Conservation (phyloP, 2,329 filamentous ascomycete species). For the Lojkania enalia region DNA sequence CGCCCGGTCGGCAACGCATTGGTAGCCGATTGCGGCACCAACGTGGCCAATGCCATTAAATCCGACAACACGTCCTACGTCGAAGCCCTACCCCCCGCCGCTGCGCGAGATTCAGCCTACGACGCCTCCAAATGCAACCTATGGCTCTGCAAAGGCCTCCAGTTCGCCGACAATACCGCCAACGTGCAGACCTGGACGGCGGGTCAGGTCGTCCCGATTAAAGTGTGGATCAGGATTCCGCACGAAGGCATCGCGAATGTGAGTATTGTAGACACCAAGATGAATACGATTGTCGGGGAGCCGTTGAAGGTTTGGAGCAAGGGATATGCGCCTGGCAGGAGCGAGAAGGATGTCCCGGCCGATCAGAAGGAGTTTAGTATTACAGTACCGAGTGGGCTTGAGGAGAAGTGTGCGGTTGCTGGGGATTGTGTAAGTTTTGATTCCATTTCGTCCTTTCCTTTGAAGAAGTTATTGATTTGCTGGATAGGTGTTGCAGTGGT, state of each 20-base stretch:
- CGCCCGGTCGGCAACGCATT: constrained; percentile 22
- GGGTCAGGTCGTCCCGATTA: constrained; percentile 51
- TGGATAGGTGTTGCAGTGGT: constrained; percentile 31
- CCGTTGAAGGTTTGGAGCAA: constrained; percentile 55
- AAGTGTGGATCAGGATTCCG: constrained; percentile 53
- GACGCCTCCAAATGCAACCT: constrained; percentile 52
- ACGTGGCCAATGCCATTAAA: constrained; percentile 20
- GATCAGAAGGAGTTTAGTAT: constrained; percentile 53
- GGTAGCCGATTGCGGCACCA: constrained; percentile 20
- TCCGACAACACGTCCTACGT: constrained; percentile 32
- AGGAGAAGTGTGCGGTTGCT: constrained; percentile 47
- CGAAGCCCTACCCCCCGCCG: constrained; percentile 26
- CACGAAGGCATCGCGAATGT: constrained; percentile 62
- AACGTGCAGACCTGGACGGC: constrained; percentile 56
- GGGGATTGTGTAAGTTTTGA: constrained; percentile 45
- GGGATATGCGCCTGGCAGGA: constrained; percentile 22
- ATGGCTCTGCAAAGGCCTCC: constrained; percentile 60
- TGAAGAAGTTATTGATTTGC: neutral
- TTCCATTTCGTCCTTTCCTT: neutral
- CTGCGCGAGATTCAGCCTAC: constrained; percentile 23
- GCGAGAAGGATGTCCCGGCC: constrained; percentile 34
- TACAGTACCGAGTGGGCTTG: constrained; percentile 54
- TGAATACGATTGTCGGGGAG: constrained; percentile 56
- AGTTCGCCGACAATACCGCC: constrained; percentile 57
- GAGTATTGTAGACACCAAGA: constrained; percentile 60